These are phyloP conservation scores for Rhizopogon vesiculosus DNA, from an alignment of 768 basidiomycete species.

Conservation along the genomic window DNA sequence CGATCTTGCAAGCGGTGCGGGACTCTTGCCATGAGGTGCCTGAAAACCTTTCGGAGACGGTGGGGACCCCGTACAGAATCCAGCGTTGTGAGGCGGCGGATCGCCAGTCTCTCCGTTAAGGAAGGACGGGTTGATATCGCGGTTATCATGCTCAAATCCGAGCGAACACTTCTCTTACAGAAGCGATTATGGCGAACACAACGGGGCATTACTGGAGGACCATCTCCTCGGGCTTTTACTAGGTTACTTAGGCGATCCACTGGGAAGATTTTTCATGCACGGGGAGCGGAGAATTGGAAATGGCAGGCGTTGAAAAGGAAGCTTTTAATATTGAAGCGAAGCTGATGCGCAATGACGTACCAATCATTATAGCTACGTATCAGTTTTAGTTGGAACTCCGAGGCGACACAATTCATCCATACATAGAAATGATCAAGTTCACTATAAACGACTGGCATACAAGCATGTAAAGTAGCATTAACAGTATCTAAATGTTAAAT, in stretches of 20 bases:
- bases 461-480: constrained; percentile 1
- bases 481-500: constrained; percentile 1
- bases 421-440: neutral
- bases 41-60: constrained; percentile 40
- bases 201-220: constrained; percentile 3
- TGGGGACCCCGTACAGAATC: constrained; percentile 59
- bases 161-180: constrained; percentile 5
- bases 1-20: constrained; percentile 46
- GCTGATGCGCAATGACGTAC: neutral
- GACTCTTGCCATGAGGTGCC: constrained; percentile 42
- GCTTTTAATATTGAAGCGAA: constrained; percentile 10
- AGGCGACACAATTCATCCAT: neutral
- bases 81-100: constrained; percentile 52
- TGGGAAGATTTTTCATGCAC: constrained; percentile 17
- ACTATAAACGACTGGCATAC: neutral
- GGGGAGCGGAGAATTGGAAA: constrained; percentile 26
- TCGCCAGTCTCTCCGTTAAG: constrained; percentile 57
- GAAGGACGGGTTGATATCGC: constrained; percentile 57
- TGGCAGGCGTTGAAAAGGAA: constrained; percentile 23
- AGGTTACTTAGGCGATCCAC: constrained; percentile 14
- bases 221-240: constrained; percentile 6
- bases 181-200: constrained; percentile 10
- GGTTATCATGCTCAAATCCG: constrained; percentile 17
- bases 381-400: neutral
- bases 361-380: neutral